Conservation (phyloP, 805 yeast genomes). For the Metschnikowia vanudenii region DNA sequence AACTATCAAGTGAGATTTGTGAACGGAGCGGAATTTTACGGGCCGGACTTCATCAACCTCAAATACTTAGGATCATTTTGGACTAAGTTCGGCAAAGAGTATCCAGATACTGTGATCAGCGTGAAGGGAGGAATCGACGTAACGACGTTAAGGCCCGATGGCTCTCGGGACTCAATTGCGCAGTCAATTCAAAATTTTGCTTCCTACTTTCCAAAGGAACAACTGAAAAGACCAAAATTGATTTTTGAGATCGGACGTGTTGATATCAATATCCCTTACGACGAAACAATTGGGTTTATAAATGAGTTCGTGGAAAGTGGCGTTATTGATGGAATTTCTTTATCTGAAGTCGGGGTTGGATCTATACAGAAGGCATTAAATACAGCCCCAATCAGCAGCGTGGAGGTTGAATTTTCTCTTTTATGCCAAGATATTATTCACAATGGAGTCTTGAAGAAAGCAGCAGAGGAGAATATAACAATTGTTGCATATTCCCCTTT, state of each 20-base stretch:
- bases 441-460: constrained; percentile 63
- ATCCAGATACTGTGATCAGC: constrained; percentile 52
- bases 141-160: constrained; percentile 44
- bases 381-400: constrained; percentile 58
- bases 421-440: constrained; percentile 58
- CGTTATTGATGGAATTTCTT: constrained; percentile 63
- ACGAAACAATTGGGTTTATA: constrained; percentile 55
- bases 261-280: constrained; percentile 55
- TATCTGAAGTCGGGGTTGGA: constrained; percentile 67
- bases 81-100: constrained; percentile 53
- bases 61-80: constrained; percentile 57
- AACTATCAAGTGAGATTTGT: constrained; percentile 55
- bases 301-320: constrained; percentile 62
- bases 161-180: constrained; percentile 46
- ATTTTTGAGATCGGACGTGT: constrained; percentile 72
- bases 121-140: constrained; percentile 64
- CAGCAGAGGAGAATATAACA: constrained; percentile 59
- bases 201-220: constrained; percentile 28
- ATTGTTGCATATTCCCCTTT: constrained; percentile 82
- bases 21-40: constrained; percentile 82
- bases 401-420: constrained; percentile 78
- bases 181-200: constrained; percentile 47
- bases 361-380: constrained; percentile 59
- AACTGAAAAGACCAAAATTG: constrained; percentile 33
- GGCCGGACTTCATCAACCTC: constrained; percentile 52